Base-by-base conservation (phyloP, 345 rosid genomes). In the Eucalyptus cladocalyx region DNA sequence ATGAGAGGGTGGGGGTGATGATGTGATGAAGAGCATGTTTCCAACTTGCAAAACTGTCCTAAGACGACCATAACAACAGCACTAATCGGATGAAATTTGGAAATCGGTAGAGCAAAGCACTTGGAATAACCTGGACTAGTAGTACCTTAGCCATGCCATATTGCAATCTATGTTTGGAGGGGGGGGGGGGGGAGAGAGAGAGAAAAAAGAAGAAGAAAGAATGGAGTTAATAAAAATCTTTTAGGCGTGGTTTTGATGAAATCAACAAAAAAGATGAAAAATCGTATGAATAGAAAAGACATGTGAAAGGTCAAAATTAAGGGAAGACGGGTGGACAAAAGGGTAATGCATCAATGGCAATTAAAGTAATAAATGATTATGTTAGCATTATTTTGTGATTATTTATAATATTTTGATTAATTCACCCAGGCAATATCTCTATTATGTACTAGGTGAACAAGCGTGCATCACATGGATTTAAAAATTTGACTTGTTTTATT, bases 381-480 rank as follows among this genome's bases (percentile, higher is more conserved):
- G 42, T 32, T 9, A 17, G 23, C 9, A 32, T 67, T 32, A 32
- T 32, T 32, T 32, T 32, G 40, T 67, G 21, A 32, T 67, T 17
- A 67, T 67, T n/a, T 15, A 67, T 37, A 32, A 16, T 4, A 28
- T n/a, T 67, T 67, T n/a, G 34, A 1, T 67, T 32, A 67, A 67
- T 17, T n/a, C 40, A 3, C 80, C 8, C 8, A 2, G 76, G 6
- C 80, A 32, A 16, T 32, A 32, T 67, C 40, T 32, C 9, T n/a
- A n/a, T 67, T 67, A 7, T 67, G 11, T n/a, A 32, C 80, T 16
- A 67, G 32, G 80, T 67, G 80, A 67, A 67, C 23, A 2, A 67
- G 40, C 6, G 0, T 11, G 21, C 23, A 16, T 8, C 1, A 8
- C 17, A 60, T 6, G 16, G 9, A 60, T 28, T 60, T 60, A 0